Evolutionary conservation across 352 stramenopile species (phyloP), one percentile per base, ranked within the genome.

Genomic region (Globisporangium emineosum): DNA sequence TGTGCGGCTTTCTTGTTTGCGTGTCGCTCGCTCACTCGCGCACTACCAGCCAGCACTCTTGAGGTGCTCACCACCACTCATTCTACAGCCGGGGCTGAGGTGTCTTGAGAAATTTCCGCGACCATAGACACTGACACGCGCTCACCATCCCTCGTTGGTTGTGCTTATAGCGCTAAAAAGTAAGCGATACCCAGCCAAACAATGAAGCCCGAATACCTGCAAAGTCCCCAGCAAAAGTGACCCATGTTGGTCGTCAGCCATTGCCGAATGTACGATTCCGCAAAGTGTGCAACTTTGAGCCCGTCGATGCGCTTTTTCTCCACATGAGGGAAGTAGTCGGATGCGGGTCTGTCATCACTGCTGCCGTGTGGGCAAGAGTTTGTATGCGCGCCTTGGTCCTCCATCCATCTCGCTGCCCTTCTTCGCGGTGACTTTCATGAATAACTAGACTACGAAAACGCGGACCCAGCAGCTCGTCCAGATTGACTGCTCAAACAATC

Each of bases 251-350:
- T 45, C 13, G 19, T 45, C 37, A 17, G 37, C 15, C 15, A 45
- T 21, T 21, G 37, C 10, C 37, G 37, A 8, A 45, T n/a, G 37
- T n/a, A n/a, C 5, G 15, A 45, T 45, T 6, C 37, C 5, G 15
- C 37, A 45, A 43, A 52, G 45, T 29, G 27, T 30, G 25, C 56
- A 29, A 30, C 33, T 37, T 12, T 40, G 37, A 62, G 25, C 57
- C 30, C 25, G 35, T 40, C n/a, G 17, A 40, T 27, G 40, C 37
- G n/a, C 43, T 62, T 37, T 42, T 15, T 54, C 57, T 54, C 15
- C 45, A 27, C 45, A 10, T 17, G 15, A 45, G 15, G 37, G 15
- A 45, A 45, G 37, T 21, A 12, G 4, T n/a, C 13, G 37, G 37
- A 43, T 15, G 4, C 37, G 15, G 15, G 8, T 5, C 12, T 45